phyloP scores from a whole-genome alignment of 805 yeast genomes.

The Candida berthetii region DNA sequence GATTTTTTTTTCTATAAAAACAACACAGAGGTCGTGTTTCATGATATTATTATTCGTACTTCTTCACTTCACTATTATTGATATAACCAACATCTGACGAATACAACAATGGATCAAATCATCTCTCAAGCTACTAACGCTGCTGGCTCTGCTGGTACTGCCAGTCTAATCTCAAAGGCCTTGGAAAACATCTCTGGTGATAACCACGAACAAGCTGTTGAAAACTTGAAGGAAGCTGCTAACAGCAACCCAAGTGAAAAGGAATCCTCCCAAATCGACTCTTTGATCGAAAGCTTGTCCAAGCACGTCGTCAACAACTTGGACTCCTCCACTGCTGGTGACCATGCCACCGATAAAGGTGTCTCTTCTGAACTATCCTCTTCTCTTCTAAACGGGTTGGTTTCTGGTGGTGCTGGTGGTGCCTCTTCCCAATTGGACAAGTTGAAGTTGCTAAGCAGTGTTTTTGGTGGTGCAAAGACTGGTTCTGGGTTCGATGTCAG shows the following conservation, averaged over 20 bases:
- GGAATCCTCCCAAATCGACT: constrained; percentile 13
- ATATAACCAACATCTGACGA: too few relatives aligned
- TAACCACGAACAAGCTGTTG: constrained; percentile 14
- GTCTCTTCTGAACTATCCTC: constrained; percentile 14
- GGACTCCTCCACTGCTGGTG: constrained; percentile 7
- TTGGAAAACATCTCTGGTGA: constrained; percentile 11
- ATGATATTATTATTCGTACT: background rate
- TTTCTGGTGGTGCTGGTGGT: constrained; percentile 12
- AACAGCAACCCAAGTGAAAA: constrained; percentile 12
- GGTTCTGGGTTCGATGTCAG: constrained; percentile 1
- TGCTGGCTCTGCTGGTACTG: constrained; percentile 27
- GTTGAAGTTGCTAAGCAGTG: constrained; percentile 8
- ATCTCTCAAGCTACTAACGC: constrained; percentile 8
- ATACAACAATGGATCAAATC: background rate
- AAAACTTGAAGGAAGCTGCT: constrained; percentile 16
- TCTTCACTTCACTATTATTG: background rate
- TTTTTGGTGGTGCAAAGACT: constrained; percentile 7
- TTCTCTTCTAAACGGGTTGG: constrained; percentile 13
- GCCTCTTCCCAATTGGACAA: constrained; percentile 10
- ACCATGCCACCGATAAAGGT: constrained; percentile 12
- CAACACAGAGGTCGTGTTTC: background rate
- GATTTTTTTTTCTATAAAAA: background rate
- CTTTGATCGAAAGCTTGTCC: constrained; percentile 13
- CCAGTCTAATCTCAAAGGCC: constrained; percentile 15
- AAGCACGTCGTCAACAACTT: constrained; percentile 15